Conservation (phyloP, 345 rosid species). For the Eucalyptus pauciflora region DNA sequence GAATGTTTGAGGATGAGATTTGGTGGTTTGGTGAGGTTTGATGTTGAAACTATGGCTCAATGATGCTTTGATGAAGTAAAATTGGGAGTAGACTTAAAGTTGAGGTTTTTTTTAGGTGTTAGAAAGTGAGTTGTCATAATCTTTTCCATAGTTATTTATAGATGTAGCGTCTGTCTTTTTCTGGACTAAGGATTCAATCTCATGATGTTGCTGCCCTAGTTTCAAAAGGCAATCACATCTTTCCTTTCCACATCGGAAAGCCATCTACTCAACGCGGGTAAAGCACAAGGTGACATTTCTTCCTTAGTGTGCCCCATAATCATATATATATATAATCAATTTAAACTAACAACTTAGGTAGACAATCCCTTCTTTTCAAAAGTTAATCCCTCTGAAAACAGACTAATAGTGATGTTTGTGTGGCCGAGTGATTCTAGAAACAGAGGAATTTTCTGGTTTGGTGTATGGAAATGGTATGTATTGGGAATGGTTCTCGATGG, state of each 20-base stretch:
- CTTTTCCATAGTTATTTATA: background rate
- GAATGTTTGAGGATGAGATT: too few species aligned
- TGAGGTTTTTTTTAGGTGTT: background rate
- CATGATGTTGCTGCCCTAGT: background rate
- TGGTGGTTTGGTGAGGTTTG: too few species aligned
- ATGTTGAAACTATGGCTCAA: too few species aligned
- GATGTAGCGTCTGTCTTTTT: background rate
- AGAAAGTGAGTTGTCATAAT: background rate
- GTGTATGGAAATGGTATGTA: too few species aligned
- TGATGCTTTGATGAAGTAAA: too few species aligned
- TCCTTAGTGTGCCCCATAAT: background rate
- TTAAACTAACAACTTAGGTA: background rate
- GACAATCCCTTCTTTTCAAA: background rate
- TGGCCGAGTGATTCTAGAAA: too few species aligned
- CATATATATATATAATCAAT: background rate
- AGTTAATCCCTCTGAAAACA: background rate
- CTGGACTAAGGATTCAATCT: background rate
- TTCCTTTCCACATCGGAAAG: background rate
- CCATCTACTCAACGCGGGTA: background rate
- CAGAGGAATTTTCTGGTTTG: too few species aligned
- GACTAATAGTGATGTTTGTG: too few species aligned
- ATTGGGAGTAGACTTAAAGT: background rate
- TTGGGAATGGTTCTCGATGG: too few species aligned
- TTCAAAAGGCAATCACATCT: background rate
- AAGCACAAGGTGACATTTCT: background rate